These are phyloP conservation scores for Thalassiosira mediterranea DNA, from an alignment of 352 stramenopile genomes.

Conservation along the genomic window DNA sequence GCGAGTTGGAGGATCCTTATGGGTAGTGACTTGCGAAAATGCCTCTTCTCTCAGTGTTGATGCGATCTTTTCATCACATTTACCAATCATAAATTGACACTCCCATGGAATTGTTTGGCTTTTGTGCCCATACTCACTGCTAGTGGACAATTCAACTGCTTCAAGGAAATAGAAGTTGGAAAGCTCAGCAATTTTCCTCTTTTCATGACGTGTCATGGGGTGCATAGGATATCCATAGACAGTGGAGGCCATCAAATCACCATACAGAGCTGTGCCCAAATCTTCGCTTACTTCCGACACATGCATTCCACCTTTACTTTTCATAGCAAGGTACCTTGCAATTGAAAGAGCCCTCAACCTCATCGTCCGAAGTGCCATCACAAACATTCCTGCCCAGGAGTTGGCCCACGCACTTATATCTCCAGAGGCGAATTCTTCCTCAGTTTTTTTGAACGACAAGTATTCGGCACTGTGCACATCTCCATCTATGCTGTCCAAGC, in stretches of 20 bases:
- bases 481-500: conserved; percentile 18
- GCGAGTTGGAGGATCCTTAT: conserved; percentile 19
- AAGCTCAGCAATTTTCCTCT: conserved; percentile 62
- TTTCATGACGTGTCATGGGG: conserved; percentile 62
- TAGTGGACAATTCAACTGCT: conserved; percentile 52
- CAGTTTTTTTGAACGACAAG: conserved; percentile 45
- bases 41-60: conserved; percentile 61
- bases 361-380: conserved; percentile 69
- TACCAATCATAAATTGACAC: conserved; percentile 80
- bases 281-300: conserved; percentile 75
- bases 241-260: conserved; percentile 72
- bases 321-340: conserved; percentile 65
- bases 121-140: conserved; percentile 47
- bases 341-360: conserved; percentile 61
- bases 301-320: conserved; percentile 48
- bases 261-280: conserved; percentile 70
- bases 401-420: conserved; percentile 72
- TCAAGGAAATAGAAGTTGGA: conserved; percentile 65
- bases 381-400: conserved; percentile 78
- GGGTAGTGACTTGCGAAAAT: conserved; percentile 27
- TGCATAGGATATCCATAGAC: conserved; percentile 80
- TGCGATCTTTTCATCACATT: conserved; percentile 83
- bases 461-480: conserved; percentile 56
- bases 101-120: conserved; percentile 62
- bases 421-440: conserved; percentile 54